Evolutionary conservation across 1,284 basidiomycete species (phyloP), one percentile per base, ranked within the genome.

Genomic region (Sphaerobolus stellatus): DNA sequence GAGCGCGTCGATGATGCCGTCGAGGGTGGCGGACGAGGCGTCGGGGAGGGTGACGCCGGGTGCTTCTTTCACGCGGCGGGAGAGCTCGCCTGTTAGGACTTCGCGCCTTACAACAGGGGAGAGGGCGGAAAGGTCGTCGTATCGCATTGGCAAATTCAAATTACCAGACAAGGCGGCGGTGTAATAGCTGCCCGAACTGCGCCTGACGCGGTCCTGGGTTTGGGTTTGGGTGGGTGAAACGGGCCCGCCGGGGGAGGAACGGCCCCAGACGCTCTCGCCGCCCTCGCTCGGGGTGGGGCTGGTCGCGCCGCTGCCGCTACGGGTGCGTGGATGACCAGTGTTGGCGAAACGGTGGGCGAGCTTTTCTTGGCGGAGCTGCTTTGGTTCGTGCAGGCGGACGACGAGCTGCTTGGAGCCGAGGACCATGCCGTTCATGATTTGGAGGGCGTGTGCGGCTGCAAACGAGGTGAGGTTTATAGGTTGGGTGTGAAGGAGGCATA

Each of bases 351-450:
- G 79, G 54, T 86, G 83, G 3, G 91, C 90, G 5, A 94, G 77
- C 66, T 94, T 93, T 71, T 93, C 90, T 66, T 93, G 88, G 16
- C 93, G 81, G 38, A 94, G 72, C 64, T 90, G 88, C 67, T 94
- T 95, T 18, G 92, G 92, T 68, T 95, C 93, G 62, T 95, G 92
- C 51, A 95, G 71, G 30, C 93, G 83, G 20, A 95, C 92, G 2
- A 89, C 88, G 51, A 95, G 80, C 56, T 88, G 82, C 67, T 93
- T 94, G 22, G 77, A 73, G 20, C 88, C 88, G 28, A 93, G 56
- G 30, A 81, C 73, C 14, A 74, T 66, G 16, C 90, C 89, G 58
- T 94, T 91, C 92, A 95, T 93, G 2, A 76, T 79, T 51, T 83
- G 81, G 75, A 94, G 71, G 0, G 92, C 92, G 5, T 78, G 76